Evolutionary conservation across 2,329 filamentous ascomycete species (phyloP).

Genomic region (Domatiomyces catenatus): DNA sequence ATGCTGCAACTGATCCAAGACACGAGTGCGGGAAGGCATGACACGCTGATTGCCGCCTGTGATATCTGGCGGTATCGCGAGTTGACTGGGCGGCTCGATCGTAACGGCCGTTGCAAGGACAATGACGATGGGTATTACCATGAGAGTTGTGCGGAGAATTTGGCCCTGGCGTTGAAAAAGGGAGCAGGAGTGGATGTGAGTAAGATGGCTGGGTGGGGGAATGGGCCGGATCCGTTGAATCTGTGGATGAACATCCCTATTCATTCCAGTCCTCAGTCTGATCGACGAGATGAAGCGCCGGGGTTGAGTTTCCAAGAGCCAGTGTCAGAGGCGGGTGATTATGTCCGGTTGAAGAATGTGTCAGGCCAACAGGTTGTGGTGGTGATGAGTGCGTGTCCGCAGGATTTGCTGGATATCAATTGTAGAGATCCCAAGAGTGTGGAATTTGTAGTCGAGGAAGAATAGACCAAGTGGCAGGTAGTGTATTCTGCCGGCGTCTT

Average conservation of each 20-base stretch:
- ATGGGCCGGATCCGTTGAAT: constrained; percentile 29
- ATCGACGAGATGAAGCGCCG: no score
- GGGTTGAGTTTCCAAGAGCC: constrained; percentile 22
- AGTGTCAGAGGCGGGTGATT: constrained; percentile 23
- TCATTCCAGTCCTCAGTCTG: no score
- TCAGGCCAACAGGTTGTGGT: constrained; percentile 21
- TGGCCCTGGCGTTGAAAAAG: constrained; percentile 21
- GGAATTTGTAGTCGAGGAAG: constrained; percentile 13
- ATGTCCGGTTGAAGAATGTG: constrained; percentile 23
- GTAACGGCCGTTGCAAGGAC: constrained; percentile 1
- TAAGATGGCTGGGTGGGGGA: constrained; percentile 13
- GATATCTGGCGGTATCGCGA: constrained; percentile 26
- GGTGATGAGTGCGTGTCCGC: constrained; percentile 30
- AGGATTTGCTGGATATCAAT: constrained; percentile 27
- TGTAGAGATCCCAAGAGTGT: constrained; percentile 23
- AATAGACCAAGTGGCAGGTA: no score
- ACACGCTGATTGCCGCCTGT: constrained; percentile 29
- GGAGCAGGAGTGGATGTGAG: constrained; percentile 9
- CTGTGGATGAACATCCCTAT: constrained; percentile 32
- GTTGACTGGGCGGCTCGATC: constrained; percentile 14
- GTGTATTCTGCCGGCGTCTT: no score
- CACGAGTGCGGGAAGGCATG: constrained; percentile 26
- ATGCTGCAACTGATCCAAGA: constrained; percentile 26
- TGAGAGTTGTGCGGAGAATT: constrained; percentile 28
- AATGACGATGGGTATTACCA: constrained; percentile 19